Conservation (phyloP, 2,329 filamentous ascomycete genomes). For the Madurella mycetomatis region DNA sequence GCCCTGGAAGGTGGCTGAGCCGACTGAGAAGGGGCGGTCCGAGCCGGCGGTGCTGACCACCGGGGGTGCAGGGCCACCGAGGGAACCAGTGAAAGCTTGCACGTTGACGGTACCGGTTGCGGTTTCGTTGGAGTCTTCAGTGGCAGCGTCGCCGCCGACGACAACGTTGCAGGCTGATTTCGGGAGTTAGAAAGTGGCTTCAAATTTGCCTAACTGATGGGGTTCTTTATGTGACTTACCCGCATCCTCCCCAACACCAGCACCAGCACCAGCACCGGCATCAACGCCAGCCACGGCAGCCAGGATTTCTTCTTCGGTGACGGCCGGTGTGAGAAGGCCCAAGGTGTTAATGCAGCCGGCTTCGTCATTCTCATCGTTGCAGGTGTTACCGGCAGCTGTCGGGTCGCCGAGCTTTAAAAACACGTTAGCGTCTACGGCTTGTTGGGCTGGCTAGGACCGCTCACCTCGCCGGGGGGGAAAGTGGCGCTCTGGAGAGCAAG, state of each 20-base stretch:
- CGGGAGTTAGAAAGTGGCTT: too few relatives aligned
- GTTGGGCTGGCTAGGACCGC: conserved; percentile 27
- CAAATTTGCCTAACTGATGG: background rate
- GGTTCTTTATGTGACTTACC: conserved; percentile 6
- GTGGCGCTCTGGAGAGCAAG: conserved; percentile 59
- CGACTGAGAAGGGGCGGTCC: conserved; percentile 47
- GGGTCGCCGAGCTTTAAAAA: conserved; percentile 29
- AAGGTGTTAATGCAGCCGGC: conserved; percentile 53
- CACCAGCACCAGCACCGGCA: conserved; percentile 19
- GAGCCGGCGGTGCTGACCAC: conserved; percentile 35
- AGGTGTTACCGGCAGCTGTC: conserved; percentile 49
- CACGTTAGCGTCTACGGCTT: conserved; percentile 19
- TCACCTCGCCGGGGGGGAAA: conserved; percentile 56
- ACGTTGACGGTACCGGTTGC: conserved; percentile 32
- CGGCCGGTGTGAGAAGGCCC: conserved; percentile 52
- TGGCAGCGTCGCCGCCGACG: background rate
- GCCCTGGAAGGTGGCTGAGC: conserved; percentile 50
- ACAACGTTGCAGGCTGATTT: too few relatives aligned
- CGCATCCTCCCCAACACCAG: conserved; percentile 11
- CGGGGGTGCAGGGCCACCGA: conserved; percentile 40
- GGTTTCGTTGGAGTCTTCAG: conserved; percentile 1
- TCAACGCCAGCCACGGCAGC: conserved; percentile 40
- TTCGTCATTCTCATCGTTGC: conserved; percentile 45
- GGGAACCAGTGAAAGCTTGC: conserved; percentile 43
- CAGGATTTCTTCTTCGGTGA: conserved; percentile 49